phyloP scores from a whole-genome alignment of 1,284 basidiomycete genomes.

The Puccinia hordei region DNA sequence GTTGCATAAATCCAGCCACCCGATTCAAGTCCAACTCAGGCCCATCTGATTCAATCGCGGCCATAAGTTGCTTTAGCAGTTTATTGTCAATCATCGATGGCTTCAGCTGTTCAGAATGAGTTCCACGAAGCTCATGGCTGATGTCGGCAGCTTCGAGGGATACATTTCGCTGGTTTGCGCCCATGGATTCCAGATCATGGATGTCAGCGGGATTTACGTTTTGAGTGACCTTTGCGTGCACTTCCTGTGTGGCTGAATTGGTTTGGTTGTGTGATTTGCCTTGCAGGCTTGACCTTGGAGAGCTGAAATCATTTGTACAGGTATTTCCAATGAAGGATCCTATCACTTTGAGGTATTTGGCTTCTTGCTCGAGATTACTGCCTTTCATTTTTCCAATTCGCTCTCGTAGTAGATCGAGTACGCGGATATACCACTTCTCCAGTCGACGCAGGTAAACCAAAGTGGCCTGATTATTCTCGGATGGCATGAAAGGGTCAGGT shows the following conservation, averaged over 20 bases:
- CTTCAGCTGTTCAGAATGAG: background rate
- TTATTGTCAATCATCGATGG: slow-evolving; percentile 52
- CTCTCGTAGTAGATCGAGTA: slow-evolving; percentile 68
- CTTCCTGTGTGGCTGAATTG: background rate
- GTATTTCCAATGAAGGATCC: slow-evolving; percentile 53
- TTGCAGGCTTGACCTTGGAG: slow-evolving; percentile 24
- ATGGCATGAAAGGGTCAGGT: slow-evolving; percentile 65
- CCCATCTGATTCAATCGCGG: slow-evolving; percentile 73
- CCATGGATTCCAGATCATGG: background rate
- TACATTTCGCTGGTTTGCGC: background rate
- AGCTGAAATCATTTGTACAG: slow-evolving; percentile 5
- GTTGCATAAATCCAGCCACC: slow-evolving; percentile 50
- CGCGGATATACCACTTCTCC: slow-evolving; percentile 76
- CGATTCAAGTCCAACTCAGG: slow-evolving; percentile 50
- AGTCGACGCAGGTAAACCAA: slow-evolving; percentile 73
- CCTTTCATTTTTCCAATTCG: slow-evolving; percentile 54
- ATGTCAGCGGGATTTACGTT: background rate
- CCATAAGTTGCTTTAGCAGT: slow-evolving; percentile 66
- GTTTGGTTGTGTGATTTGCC: slow-evolving; percentile 1
- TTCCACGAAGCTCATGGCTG: background rate
- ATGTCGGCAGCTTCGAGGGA: background rate
- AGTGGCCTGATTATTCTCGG: slow-evolving; percentile 49
- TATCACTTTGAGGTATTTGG: slow-evolving; percentile 53
- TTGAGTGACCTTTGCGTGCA: background rate
- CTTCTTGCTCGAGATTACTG: slow-evolving; percentile 55